These are phyloP conservation scores for Exophiala xenobiotica DNA, from an alignment of 2,329 filamentous ascomycete genomes.

Conservation along the genomic window DNA sequence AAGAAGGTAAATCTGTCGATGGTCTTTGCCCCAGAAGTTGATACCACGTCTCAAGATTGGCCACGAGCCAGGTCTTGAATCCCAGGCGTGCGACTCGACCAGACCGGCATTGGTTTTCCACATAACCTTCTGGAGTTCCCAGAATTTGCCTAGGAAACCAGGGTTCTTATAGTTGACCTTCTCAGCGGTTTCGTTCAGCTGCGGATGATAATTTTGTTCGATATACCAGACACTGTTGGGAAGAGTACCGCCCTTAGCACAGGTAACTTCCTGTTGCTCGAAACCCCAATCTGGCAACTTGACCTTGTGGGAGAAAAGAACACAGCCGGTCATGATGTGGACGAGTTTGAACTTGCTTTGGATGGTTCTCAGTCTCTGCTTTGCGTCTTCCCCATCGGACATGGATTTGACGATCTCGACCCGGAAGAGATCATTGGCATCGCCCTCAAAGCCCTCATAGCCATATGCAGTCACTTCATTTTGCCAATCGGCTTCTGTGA, in stretches of 20 bases:
- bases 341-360: conserved; percentile 95
- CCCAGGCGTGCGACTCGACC: conserved; percentile 96
- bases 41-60: conserved; percentile 89
- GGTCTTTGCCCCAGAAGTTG: conserved; percentile 96
- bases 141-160: conserved; percentile 96
- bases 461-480: conserved; percentile 96
- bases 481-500: conserved; percentile 89
- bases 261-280: conserved; percentile 99
- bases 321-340: conserved; percentile 95
- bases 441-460: conserved; percentile 93
- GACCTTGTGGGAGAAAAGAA: conserved; percentile 96
- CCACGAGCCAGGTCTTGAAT: conserved; percentile 92
- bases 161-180: conserved; percentile 95
- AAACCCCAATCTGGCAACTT: conserved; percentile 98
- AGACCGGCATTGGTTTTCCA: conserved; percentile 97
- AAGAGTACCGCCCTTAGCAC: conserved; percentile 82
- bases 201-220: conserved; percentile 83
- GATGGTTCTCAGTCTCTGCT: conserved; percentile 85
- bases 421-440: conserved; percentile 94
- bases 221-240: conserved; percentile 98
- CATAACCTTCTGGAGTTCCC: conserved; percentile 97
- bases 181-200: conserved; percentile 71
- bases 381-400: conserved; percentile 75
- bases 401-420: conserved; percentile 91
- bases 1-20: conserved; percentile 93